Conservation (phyloP, 2,329 filamentous ascomycete species). For the Aspergillus arachidicola region DNA sequence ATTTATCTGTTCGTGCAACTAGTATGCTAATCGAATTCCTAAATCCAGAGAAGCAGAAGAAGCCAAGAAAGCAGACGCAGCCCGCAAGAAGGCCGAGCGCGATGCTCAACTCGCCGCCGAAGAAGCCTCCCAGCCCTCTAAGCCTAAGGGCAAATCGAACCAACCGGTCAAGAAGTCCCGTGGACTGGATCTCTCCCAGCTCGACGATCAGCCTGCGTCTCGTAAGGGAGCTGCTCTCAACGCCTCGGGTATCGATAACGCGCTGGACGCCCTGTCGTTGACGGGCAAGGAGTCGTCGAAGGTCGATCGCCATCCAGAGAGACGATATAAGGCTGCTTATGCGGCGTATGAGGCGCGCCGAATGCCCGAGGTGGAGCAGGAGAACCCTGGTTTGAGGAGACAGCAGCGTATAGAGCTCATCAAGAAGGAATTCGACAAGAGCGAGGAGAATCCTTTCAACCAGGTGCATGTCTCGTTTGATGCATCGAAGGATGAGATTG, state of each 20-base stretch:
- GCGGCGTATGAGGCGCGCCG: slow-evolving; percentile 79
- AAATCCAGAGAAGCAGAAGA: slow-evolving; percentile 74
- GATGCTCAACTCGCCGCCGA: slow-evolving; percentile 82
- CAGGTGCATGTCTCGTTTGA: slow-evolving; percentile 78
- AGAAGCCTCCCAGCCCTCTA: slow-evolving; percentile 66
- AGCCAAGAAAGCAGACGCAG: slow-evolving; percentile 78
- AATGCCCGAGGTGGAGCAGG: slow-evolving; percentile 80
- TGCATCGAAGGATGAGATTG: slow-evolving; percentile 74
- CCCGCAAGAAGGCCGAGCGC: slow-evolving; percentile 88
- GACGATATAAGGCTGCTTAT: slow-evolving; percentile 83
- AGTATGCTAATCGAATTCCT: not conserved
- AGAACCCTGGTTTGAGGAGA: slow-evolving; percentile 76
- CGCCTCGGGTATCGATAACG: slow-evolving; percentile 89
- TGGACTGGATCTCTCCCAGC: slow-evolving; percentile 73
- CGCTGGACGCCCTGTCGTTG: slow-evolving; percentile 80
- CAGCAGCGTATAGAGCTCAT: slow-evolving; percentile 85
- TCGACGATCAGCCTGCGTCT: slow-evolving; percentile 62
- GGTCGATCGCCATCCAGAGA: slow-evolving; percentile 86
- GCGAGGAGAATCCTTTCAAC: slow-evolving; percentile 93
- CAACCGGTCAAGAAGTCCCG: slow-evolving; percentile 45
- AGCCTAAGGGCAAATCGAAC: slow-evolving; percentile 61
- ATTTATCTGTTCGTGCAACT: not conserved
- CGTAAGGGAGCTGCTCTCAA: slow-evolving; percentile 65
- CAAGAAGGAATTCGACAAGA: slow-evolving; percentile 91
- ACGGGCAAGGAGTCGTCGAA: slow-evolving; percentile 63